Base-by-base conservation (phyloP, 2,329 filamentous ascomycete species). In the Alternaria postmessia region DNA sequence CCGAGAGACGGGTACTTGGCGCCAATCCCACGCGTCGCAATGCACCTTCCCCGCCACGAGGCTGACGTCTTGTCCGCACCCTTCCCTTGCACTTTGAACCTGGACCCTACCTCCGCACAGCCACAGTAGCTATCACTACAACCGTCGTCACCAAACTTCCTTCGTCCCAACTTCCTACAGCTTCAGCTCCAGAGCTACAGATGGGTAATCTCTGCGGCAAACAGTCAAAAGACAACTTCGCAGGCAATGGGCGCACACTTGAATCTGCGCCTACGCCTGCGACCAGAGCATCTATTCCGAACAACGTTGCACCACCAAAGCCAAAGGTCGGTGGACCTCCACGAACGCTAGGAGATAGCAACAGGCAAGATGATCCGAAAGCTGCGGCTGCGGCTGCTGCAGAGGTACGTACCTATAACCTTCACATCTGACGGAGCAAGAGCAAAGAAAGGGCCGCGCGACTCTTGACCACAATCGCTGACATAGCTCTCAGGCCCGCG, bases 161-260 rank as follows among this genome's bases (percentile, higher is more conserved):
- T 39, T 14, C 20, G 26, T 49, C 32, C 34, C 38, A 44, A 32
- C 39, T 34, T 11, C 39, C 16, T 11, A 14, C 20, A 53, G 30
- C 51, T 44, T n/a, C 38, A 26, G 30, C 42, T 26, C 28, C 28
- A n/a, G 18, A 30, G 26, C 55, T 24, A 49, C 57, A 49, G 66
- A 97, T 97, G 94, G 94, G 94, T 61, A 94, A 93, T 78, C 85
- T 93, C 80, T 97, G 92, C 82, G 91, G 92, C 76, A 93, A 92
- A 63, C 63, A 77, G 78, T 85, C 86, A 64, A 72, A 82, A 65
- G 70, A 81, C 43, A 83, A 87, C 78, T 95, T 93, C 81, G 81
- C 87, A 53, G 86, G 87, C 54, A 89, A 91, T 49, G 93, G 92
- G 61, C 90, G 92, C 54, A 86, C 88, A 38, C 84, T 96, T 55